Base-by-base conservation (phyloP, 352 stramenopile species). In the Pythium grandisporangium region DNA sequence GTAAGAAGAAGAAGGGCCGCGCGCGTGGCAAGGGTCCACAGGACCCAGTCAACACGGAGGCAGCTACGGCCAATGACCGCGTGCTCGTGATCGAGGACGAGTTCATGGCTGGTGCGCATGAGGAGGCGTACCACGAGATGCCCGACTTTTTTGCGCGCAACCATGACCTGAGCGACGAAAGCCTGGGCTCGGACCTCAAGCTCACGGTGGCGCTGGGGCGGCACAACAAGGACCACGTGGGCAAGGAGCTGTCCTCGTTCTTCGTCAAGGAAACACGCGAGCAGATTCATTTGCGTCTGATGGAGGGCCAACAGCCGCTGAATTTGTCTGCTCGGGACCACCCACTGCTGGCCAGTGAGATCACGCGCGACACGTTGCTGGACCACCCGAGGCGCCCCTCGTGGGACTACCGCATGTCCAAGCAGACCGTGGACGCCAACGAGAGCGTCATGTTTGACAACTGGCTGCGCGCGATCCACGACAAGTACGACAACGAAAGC, bases 211-310 rank as follows among this genome's bases (percentile, higher is more conserved):
- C 78, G 47, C 56, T 92, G 6, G 78, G 78, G 29, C 83, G 84
- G 39, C 81, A 86, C 58, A 87, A 78, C 55, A 92, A 87, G 43
- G 72, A 89, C 47, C 49, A 71, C 2, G 70, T 89, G 23, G 78
- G 75, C 20, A 92, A 89, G 50, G 70, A 92, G 51, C 63, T 92
- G 11, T 89, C 78, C 30, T 84, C 72, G 44, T 92, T 84, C 45
- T 92, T 92, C 27, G 78, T 89, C 14, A 92, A 87, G 39, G 78
- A 92, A 53, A 86, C 75, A 20, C 88, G 89, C 47, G 78, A 92
- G 58, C 75, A 92, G 53, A 88, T 92, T 36, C 75, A 92, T 38
- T 24, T 89, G 57, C 70, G 78, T 37, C 68, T 92, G 16, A 86
- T 89, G 75, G 78, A 92, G 53, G 78, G 78, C 21, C 78, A 92